A percentile compares a stretch with the other conserved stretches of the same genome.
Evolutionary conservation across 176 grass and related monocot species (phyloP).

Genomic region (Oryza glumipatula): DNA sequence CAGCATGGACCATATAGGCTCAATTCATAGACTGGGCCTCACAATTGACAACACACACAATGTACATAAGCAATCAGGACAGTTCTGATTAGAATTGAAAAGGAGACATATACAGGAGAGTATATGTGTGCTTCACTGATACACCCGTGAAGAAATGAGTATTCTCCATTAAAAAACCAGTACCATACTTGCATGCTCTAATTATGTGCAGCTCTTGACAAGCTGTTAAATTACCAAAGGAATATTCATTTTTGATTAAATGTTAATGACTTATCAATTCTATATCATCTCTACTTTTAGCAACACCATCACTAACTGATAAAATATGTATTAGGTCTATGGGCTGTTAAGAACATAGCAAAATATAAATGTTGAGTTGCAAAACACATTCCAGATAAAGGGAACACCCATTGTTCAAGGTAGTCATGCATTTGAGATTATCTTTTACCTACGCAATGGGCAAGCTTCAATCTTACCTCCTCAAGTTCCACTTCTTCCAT

Average conservation of each 20-base stretch:
- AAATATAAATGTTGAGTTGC: not conserved
- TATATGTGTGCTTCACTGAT: not conserved
- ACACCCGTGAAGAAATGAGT: not conserved
- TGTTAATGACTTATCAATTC: not conserved
- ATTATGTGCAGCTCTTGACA: slow-evolving; percentile 15
- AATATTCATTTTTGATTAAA: slow-evolving; percentile 5
- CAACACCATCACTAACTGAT: slow-evolving; percentile 15
- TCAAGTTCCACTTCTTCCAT: slow-evolving; percentile 68
- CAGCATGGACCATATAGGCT: not conserved
- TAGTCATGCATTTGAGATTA: slow-evolving; percentile 35
- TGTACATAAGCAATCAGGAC: slow-evolving; percentile 7
- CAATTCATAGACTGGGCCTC: not conserved
- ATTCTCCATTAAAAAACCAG: slow-evolving; percentile 16
- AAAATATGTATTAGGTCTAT: slow-evolving; percentile 26
- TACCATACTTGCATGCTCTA: not conserved
- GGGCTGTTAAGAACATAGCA: not conserved
- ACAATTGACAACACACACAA: not conserved
- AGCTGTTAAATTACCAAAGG: not conserved
- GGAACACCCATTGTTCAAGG: slow-evolving; percentile 36
- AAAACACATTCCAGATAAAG: slow-evolving; percentile 37
- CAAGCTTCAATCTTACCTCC: slow-evolving; percentile 64
- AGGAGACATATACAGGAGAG: not conserved
- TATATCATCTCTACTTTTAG: slow-evolving; percentile 30
- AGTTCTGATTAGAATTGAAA: not conserved
- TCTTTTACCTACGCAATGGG: slow-evolving; percentile 34